A percentile compares a stretch with the other conserved stretches of the same genome.
Evolutionary conservation across 2,329 filamentous ascomycete genomes (phyloP).

Genomic region (Trichoderma koningiopsis): DNA sequence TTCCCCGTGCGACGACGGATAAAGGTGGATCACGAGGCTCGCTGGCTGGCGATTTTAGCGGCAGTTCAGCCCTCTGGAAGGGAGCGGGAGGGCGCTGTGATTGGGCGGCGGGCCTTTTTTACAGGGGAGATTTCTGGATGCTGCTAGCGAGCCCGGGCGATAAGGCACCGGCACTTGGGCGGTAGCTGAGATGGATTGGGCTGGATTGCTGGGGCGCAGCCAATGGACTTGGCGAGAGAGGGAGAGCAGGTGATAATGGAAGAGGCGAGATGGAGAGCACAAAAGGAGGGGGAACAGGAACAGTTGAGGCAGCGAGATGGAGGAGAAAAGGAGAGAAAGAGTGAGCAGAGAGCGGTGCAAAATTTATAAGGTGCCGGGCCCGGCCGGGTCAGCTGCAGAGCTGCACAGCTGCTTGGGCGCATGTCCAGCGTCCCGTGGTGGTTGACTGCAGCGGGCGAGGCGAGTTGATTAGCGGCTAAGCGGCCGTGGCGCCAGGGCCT

Average conservation of each 20-base stretch:
- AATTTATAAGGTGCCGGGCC: background rate
- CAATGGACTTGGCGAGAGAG: background rate
- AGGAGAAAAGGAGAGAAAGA: background rate
- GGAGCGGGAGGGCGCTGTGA: slow-evolving; percentile 10
- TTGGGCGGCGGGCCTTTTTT: slow-evolving; percentile 10
- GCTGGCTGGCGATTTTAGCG: slow-evolving; percentile 17
- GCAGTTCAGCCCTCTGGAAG: slow-evolving; percentile 18
- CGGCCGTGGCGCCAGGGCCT: background rate
- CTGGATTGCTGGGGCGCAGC: background rate
- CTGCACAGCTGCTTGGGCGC: background rate
- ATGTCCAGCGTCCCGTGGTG: background rate
- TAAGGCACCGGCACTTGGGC: background rate
- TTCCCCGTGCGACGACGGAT: slow-evolving; percentile 23
- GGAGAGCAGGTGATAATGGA: background rate
- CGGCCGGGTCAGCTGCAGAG: background rate
- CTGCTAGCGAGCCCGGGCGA: background rate
- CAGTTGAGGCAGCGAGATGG: background rate
- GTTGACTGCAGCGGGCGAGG: background rate
- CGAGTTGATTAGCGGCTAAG: background rate
- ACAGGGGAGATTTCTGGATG: background rate
- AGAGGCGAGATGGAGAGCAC: background rate
- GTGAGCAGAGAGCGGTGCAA: background rate
- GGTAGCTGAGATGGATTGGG: background rate
- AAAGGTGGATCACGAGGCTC: slow-evolving; percentile 27
- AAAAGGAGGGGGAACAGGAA: background rate